Base-by-base conservation (phyloP, 148 eudicot genomes). In the Simmondsia chinensis region DNA sequence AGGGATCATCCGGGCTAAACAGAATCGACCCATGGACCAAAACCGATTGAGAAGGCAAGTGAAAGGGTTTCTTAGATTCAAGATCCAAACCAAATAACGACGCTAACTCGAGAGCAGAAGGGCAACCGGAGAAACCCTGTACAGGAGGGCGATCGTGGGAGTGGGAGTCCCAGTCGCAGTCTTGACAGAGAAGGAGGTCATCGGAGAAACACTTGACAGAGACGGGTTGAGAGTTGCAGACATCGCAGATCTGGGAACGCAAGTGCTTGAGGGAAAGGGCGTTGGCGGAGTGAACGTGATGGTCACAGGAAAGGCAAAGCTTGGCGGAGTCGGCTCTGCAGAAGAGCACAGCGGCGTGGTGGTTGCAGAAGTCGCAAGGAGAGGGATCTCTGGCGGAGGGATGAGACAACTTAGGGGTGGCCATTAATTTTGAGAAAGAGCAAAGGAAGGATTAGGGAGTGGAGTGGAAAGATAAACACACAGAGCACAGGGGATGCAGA, bases 281-380 rank as follows among this genome's bases (percentile, higher is more conserved):
- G 62, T 91, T 91, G 26, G 99, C 99, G 1, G 94, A 66, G 77
- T 91, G 95, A 7, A 91, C 99, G 37, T 67, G 83, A 4, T 61
- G 75, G 72, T 91, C 99, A 56, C 99, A 91, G 6, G 42, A 10
- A 7, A 86, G 16, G 40, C 99, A 91, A 9, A 91, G 89, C 65
- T 70, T 82, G 0, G 95, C 99, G 0, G 61, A 51, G 71, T 91
- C 99, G 1, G 95, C 94, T 13, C 73, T 54, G 72, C 99, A 91
- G 67, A 72, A 85, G 19, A 91, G 24, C 0, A 75, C 60, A 0
- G 87, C 89, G 0, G 41, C n/a, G 15, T 72, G 61, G 1, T 63
- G 52, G 37, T 68, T 64, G 72, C 99, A 91, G 57, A 34, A 82
- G 11, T 91, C 95, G 58, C 99, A 91, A 5, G 46, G 29, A 0